Conservation (phyloP, 176 grass and related monocot genomes). For the Avena insularis region DNA sequence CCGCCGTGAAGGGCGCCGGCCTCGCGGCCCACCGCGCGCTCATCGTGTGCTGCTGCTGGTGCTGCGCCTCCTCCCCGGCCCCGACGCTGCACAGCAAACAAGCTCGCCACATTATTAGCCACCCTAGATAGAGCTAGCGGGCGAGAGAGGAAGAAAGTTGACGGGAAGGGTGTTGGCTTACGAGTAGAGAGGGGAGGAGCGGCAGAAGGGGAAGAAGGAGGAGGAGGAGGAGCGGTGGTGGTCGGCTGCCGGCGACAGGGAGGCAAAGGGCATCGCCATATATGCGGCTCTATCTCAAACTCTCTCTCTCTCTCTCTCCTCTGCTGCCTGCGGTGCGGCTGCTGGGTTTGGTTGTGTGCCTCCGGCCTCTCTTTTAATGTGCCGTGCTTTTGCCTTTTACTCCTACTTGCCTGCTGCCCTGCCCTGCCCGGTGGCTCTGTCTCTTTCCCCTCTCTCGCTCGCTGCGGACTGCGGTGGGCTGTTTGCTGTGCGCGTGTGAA, state of each 20-base stretch:
- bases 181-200: conserved; percentile 49
- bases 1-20: conserved; percentile 69
- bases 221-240: conserved; percentile 44
- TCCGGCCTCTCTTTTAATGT: conserved; percentile 59
- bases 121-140: not conserved
- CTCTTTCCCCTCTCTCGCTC: conserved; percentile 44
- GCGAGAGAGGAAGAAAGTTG: not conserved
- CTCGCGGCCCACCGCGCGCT: conserved; percentile 49
- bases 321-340: conserved; percentile 16
- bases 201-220: conserved; percentile 51
- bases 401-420: conserved; percentile 34
- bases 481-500: not conserved
- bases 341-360: not conserved
- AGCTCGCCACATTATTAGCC: not conserved
- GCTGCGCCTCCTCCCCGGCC: conserved; percentile 33
- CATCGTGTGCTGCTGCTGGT: conserved; percentile 49
- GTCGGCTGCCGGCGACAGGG: conserved; percentile 75
- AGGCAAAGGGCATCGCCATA: conserved; percentile 87
- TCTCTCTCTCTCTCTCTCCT: conserved; percentile 20
- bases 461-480: conserved; percentile 15
- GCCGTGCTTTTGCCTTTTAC: conserved; percentile 62
- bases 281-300: conserved; percentile 37
- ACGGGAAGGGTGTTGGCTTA: not conserved
- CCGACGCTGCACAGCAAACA: conserved; percentile 34
- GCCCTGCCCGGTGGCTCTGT: not conserved